Evolutionary conservation across 257 asterid genomes (phyloP), one percentile per base, ranked within the genome.

Genomic region (Solanum habrochaites): DNA sequence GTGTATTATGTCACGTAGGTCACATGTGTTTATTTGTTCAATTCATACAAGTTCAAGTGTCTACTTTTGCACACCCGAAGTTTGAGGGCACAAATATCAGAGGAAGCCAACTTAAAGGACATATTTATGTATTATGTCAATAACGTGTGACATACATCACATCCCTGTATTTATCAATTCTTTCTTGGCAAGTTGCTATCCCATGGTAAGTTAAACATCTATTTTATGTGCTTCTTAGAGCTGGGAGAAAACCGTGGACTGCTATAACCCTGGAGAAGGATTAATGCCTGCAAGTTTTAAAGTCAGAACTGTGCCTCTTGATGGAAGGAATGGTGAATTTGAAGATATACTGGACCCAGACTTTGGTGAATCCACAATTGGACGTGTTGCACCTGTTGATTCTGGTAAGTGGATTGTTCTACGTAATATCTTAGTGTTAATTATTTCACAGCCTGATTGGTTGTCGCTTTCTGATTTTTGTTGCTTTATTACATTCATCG

Each of bases 351-450:
- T 91, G 82, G 98, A 94, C 92, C 96, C 98, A 5, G 98, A 95
- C 89, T 93, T 95, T 88, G 98, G 98, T 62, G 98, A 95, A 93
- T 94, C 93, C 1, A 98, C 97, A 88, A 94, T 95, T 85, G 98
- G 97, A 42, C 95, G 98, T 83, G 98, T 94, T 83, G 98, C 98
- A 35, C 98, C 98, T 23, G 98, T 94, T 85, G 98, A 95, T 89
- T 95, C 98, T 4, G 97, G 98, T 94, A 91, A 85, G 90, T 35
- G 49, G 31, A 21, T 31, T 75, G 58, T 21, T 84, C 23, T 52
- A 47, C 7, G 45, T 35, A 75, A 29, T 85, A 37, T 49, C 60
- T 78, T 31, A 37, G 18, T 10, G 52, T 20, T 73, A 73, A 83
- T 83, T 35, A 83, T 83, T 35, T 47, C 13, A 0, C 39, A 66